Percentiles rank a stretch among this genome's conserved stretches.
Conservation (phyloP, 768 basidiomycete species). For the Phanerochaete carnosa region DNA sequence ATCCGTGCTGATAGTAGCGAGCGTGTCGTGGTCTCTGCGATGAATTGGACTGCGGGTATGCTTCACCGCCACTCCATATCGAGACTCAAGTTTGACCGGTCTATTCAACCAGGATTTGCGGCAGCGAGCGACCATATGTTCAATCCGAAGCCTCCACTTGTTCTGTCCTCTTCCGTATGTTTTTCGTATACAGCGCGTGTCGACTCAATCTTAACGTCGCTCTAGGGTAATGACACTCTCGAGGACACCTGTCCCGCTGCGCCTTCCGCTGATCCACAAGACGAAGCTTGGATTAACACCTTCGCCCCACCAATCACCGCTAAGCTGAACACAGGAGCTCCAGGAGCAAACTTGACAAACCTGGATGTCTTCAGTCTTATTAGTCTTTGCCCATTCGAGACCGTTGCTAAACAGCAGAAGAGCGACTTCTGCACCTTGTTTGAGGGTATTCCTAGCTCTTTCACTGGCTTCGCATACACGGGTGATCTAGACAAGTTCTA, state of each 20-base stretch:
- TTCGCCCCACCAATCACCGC: constrained; percentile 55
- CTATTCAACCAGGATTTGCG: constrained; percentile 49
- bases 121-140: constrained; percentile 43
- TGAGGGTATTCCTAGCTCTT: constrained; percentile 45
- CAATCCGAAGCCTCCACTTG: constrained; percentile 48
- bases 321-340: constrained; percentile 58
- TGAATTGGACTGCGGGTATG: constrained; percentile 66
- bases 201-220: background rate
- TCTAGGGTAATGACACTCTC: constrained; percentile 57
- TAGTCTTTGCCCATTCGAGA: constrained; percentile 79
- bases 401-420: constrained; percentile 42
- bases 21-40: constrained; percentile 65
- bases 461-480: constrained; percentile 62
- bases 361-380: constrained; percentile 59
- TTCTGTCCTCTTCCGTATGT: constrained; percentile 55
- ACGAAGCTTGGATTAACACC: constrained; percentile 48
- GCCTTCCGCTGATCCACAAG: constrained; percentile 41
- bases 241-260: constrained; percentile 61
- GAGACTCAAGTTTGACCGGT: background rate
- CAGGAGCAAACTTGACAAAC: constrained; percentile 55
- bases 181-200: background rate
- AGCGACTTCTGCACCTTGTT: constrained; percentile 81
- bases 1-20: constrained; percentile 46
- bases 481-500: constrained; percentile 80
- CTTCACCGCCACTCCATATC: background rate